Base-by-base conservation (phyloP, 108 stramenopile genomes). In the Nitzschia sp. region DNA sequence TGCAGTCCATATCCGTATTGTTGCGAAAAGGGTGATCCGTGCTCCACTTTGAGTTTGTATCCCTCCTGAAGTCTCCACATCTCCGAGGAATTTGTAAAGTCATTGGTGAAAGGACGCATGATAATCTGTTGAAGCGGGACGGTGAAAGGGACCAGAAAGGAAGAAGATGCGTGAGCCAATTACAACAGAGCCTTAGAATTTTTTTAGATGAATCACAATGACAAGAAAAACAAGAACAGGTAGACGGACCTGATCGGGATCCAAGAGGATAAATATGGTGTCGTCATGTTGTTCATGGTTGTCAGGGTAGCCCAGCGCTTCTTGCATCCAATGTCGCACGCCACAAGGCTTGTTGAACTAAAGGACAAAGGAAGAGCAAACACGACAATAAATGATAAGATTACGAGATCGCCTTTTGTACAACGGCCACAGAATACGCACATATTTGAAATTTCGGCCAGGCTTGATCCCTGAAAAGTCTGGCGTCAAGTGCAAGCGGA, bases 281-380 rank as follows among this genome's bases (percentile, higher is more conserved):
- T 91, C 77, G 42, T 91, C 81, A 38, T 77, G 67, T 28, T 81
- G 72, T 24, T 64, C 68, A 36, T 75, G 68, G n/a, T 71, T 84
- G 21, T 80, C 62, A 1, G 72, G 64, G 66, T 85, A 89, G 34
- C 82, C 79, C n/a, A 90, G 65, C 13, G 73, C 80, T 46, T 93
- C 51, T 23, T 78, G 69, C 64, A 97, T 67, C 86, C 84, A 98
- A 64, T 96, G 95, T 26, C 76, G 77, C 49, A 95, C 36, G 5
- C 95, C 97, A 42, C 75, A 92, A 0, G 97, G 97, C 68, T 98
- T 98, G 80, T 98, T 98, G 82, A 83, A 97, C 72, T 90, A 96
- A 38, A 85, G 62, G 2, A 34, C 63, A 19, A 90, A 51, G 21
- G 21, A 51, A 19, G 13, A 51, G n/a, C 19, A 19, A 42, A 42